Base-by-base conservation (phyloP, 2,329 filamentous ascomycete species). In the Shiraia sp. region DNA sequence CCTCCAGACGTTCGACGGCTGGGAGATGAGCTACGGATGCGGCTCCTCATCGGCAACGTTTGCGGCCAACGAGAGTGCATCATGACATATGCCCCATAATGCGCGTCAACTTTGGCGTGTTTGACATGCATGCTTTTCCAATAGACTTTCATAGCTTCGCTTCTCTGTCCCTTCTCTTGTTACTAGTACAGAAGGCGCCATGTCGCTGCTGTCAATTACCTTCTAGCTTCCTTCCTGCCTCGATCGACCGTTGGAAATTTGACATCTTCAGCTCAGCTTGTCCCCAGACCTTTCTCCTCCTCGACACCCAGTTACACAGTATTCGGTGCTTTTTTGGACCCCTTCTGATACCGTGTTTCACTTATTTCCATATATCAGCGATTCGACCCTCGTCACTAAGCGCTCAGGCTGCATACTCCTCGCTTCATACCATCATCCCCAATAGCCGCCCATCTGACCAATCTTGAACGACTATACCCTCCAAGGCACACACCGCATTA, bases 391-490 rank as follows among this genome's bases (percentile, higher is more conserved):
- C 50, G 47, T 47, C 59, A 50, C 52, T 65, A 67, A 61, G 63
- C 65, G 63, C 65, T 53, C 50, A 55, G 60, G 48, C 60, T 54
- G 43, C 51, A 46, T 58, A 45, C 45, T 53, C 48, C 46, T 42
- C 51, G 36, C 51, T 54, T 49, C 49, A 46, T 40, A 32, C 38
- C 48, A 50, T 42, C 58, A 48, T 53, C 51, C 49, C 47, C 47
- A 48, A 53, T 59, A 47, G 50, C 55, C 57, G 57, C 56, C 57
- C 66, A 65, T 46, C 46, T 42, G 48, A 49, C 63, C 63, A 68
- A 64, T 66, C 60, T 56, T 51, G 46, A 16, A 40, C 47, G 10
- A 34, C 44, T 31, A 31, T 39, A 37, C 34, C 50, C 37, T 46
- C 19, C 46, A 44, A 40, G 51, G 44, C 40, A 39, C 40, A 49